Evolutionary conservation across 2,329 filamentous ascomycete species (phyloP), one percentile per base, ranked within the genome.

Genomic region (Neopestalotiopsis rosae): DNA sequence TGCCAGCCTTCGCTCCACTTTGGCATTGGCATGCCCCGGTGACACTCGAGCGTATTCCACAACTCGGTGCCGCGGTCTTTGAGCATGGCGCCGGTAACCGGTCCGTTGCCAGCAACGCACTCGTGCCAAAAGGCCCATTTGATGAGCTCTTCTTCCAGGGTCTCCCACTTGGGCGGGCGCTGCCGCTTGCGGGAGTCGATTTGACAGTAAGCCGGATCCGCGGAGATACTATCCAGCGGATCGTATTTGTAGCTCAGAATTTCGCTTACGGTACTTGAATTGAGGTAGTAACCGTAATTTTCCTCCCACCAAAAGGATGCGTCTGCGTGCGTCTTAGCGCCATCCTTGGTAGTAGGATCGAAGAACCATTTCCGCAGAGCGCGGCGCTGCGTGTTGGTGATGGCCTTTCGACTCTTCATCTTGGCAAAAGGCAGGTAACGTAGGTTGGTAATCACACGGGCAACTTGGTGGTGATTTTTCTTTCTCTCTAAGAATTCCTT

Each of bases 1-100:
- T 66, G 67, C 67, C 67, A 69, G n/a, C 67, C 67, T 42, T 69
- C 67, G 67, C 67, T 69, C 67, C 67, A 69, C 63, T 69, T 69
- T 28, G 67, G 67, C 67, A 69, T 69, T 17, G 67, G 67, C 63
- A 69, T 38, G 56, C 67, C 67, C 24, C 64, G n/a, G 67, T 69
- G 64, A 63, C 63, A 66, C 57, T 69, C 67, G 40, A 69, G 67
- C 13, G 67, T 69, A 64, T 69, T 69, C 67, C 67, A 69, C 4
- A 69, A 57, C 67, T 69, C 64, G 40, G 67, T 66, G 20, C 63
- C 67, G 12, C 67, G 20, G 24, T 66, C 67, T 20, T 28, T 57
- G 57, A 69, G 67, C 63, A 69, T 66, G 67, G 67, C 58, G 28
- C 67, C 67, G 32, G 67, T 66, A 28, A 69, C 67, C 34, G 57